Conservation (phyloP, 257 asterid genomes). For the Asclepias syriaca region DNA sequence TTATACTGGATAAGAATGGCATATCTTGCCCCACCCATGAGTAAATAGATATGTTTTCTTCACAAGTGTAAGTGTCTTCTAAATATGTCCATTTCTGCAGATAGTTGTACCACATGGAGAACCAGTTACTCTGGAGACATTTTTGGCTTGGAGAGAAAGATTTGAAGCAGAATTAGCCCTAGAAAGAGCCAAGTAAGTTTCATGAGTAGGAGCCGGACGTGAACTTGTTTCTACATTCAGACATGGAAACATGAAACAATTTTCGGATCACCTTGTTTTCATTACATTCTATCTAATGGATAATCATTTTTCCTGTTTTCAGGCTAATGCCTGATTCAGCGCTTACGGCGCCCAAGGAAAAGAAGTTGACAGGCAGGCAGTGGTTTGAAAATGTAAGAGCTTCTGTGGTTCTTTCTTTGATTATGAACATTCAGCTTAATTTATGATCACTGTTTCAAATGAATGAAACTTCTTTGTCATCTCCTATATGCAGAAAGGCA, state of each 20-base stretch:
- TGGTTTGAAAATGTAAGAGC: conserved; percentile 95
- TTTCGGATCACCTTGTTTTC: not conserved
- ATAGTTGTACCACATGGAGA: conserved; percentile 94
- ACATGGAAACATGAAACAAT: not conserved
- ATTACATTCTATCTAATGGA: not conserved
- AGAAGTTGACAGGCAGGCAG: conserved; percentile 83
- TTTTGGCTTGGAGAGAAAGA: conserved; percentile 98
- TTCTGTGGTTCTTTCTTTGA: conserved; percentile 20
- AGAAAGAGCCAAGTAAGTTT: conserved; percentile 92
- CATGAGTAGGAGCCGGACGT: conserved; percentile 7
- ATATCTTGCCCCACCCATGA: not conserved
- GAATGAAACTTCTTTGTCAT: not conserved
- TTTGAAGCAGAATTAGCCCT: conserved; percentile 98
- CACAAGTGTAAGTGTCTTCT: not conserved
- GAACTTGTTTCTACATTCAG: not conserved
- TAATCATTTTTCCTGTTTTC: conserved; percentile 19
- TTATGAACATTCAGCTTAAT: not conserved
- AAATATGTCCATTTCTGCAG: conserved; percentile 33
- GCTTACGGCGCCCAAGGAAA: conserved; percentile 79
- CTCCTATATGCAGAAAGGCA: conserved; percentile 57
- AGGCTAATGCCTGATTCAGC: conserved; percentile 99
- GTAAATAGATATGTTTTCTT: not conserved
- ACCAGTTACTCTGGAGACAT: conserved; percentile 86
- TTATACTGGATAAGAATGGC: not conserved
- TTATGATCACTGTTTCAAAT: not conserved